Conservation (phyloP, 1,284 basidiomycete species). For the Lignosus rhinocerotis region DNA sequence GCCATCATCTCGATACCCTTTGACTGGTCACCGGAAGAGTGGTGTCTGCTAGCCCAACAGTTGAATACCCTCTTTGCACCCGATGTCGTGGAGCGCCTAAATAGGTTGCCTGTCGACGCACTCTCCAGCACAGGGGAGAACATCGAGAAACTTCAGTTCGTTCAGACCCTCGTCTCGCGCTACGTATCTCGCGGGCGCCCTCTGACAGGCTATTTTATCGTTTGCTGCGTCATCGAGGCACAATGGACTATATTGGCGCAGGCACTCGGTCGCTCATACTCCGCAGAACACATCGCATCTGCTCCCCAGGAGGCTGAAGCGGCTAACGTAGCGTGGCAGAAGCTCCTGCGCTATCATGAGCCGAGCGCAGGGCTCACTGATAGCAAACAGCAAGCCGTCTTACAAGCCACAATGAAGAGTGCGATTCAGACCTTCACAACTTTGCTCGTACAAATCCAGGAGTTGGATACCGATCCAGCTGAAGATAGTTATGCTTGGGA, state of each 20-base stretch:
- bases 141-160: constrained; percentile 52
- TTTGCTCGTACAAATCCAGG: constrained; percentile 72
- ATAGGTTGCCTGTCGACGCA: constrained; percentile 64
- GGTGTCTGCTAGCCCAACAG: constrained; percentile 56
- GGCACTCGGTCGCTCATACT: constrained; percentile 53
- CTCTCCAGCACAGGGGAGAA: constrained; percentile 55
- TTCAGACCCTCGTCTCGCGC: constrained; percentile 73
- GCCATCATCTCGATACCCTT: constrained; percentile 80
- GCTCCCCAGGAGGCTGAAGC: constrained; percentile 69
- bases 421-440: constrained; percentile 76
- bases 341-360: constrained; percentile 56
- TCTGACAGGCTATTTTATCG: constrained; percentile 84
- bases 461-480: constrained; percentile 75
- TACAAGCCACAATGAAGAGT: constrained; percentile 55
- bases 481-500: constrained; percentile 86
- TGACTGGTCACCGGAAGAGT: constrained; percentile 71
- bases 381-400: constrained; percentile 41
- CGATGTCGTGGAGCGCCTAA: constrained; percentile 65
- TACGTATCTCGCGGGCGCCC: constrained; percentile 78
- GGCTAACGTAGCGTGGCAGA: constrained; percentile 78
- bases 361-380: constrained; percentile 41
- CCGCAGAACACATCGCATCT: constrained; percentile 27
- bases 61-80: constrained; percentile 61
- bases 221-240: constrained; percentile 83
- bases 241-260: constrained; percentile 85